Evolutionary conservation across 345 rosid species (phyloP).

Genomic region (Pistacia integerrima): DNA sequence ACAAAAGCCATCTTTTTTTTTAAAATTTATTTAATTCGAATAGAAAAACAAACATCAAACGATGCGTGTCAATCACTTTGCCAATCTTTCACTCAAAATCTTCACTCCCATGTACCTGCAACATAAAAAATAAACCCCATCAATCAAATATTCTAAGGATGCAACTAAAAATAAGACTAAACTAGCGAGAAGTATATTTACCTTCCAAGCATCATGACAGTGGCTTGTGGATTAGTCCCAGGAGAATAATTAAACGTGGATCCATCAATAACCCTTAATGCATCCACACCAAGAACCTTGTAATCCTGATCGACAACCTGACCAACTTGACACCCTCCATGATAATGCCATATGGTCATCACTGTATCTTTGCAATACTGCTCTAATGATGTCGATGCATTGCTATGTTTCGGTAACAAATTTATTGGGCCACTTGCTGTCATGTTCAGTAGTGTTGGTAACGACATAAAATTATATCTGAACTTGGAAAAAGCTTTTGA

Average conservation of each 20-base stretch:
- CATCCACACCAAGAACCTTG: conserved; percentile 62
- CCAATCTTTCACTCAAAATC: conserved; percentile 46
- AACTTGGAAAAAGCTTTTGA: conserved; percentile 50
- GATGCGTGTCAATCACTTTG: background rate
- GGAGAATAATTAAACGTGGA: conserved; percentile 77
- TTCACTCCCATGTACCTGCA: conserved; percentile 66
- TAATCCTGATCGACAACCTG: conserved; percentile 72
- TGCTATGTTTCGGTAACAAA: conserved; percentile 58
- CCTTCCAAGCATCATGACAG: conserved; percentile 99
- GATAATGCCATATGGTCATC: conserved; percentile 94
- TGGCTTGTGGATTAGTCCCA: conserved; percentile 96
- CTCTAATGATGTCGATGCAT: conserved; percentile 55
- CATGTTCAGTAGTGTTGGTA: conserved; percentile 43
- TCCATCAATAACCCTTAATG: conserved; percentile 72
- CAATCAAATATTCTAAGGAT: background rate
- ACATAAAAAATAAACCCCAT: background rate
- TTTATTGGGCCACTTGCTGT: conserved; percentile 62
- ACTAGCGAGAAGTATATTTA: conserved; percentile 13
- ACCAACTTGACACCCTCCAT: conserved; percentile 88
- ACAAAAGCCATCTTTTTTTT: background rate
- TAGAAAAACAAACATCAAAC: background rate
- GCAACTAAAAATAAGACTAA: background rate
- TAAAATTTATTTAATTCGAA: background rate
- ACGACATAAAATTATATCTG: conserved; percentile 33
- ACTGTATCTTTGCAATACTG: conserved; percentile 77